Percentiles rank a stretch among this genome's conserved stretches.
phyloP scores from a whole-genome alignment of 192 early-diverging fungal genomes.

The Coemansia sp. region DNA sequence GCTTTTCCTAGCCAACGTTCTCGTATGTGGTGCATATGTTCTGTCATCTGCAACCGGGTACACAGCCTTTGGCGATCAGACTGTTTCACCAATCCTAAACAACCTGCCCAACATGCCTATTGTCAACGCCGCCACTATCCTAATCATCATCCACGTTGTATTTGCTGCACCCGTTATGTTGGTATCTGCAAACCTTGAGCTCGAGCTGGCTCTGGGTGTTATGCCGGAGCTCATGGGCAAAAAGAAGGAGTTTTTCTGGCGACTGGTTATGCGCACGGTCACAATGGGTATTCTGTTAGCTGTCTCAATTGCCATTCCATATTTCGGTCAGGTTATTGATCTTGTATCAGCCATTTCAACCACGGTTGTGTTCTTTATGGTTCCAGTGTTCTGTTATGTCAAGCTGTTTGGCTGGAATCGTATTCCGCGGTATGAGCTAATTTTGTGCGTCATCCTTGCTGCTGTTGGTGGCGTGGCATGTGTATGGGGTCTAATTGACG shows the following conservation, averaged over 20 bases:
- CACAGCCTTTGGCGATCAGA: conserved; percentile 64
- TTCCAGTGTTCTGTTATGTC: conserved; percentile 76
- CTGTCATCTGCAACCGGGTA: conserved; percentile 72
- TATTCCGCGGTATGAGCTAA: conserved; percentile 37
- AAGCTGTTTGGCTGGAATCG: conserved; percentile 67
- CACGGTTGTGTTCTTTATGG: conserved; percentile 77
- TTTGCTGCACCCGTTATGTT: conserved; percentile 75
- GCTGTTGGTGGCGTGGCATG: conserved; percentile 37
- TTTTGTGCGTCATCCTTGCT: conserved; percentile 29
- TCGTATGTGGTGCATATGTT: conserved; percentile 69
- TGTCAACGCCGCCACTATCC: conserved; percentile 62
- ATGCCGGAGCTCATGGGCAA: conserved; percentile 56
- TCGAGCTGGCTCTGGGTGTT: conserved; percentile 66
- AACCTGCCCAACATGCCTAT: conserved; percentile 64
- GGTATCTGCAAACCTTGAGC: conserved; percentile 70
- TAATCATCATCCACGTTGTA: conserved; percentile 81
- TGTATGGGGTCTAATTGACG: conserved; percentile 48
- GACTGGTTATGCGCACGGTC: conserved; percentile 55
- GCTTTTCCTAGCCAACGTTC: conserved; percentile 57
- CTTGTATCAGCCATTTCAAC: conserved; percentile 78
- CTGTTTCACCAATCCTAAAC: conserved; percentile 66
- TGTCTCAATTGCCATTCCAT: conserved; percentile 72
- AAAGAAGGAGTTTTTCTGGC: conserved; percentile 57
- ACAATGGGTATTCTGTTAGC: conserved; percentile 61
- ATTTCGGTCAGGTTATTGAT: conserved; percentile 77